phyloP scores from a whole-genome alignment of 2,329 filamentous ascomycete species.

The Biscogniauxia marginata region DNA sequence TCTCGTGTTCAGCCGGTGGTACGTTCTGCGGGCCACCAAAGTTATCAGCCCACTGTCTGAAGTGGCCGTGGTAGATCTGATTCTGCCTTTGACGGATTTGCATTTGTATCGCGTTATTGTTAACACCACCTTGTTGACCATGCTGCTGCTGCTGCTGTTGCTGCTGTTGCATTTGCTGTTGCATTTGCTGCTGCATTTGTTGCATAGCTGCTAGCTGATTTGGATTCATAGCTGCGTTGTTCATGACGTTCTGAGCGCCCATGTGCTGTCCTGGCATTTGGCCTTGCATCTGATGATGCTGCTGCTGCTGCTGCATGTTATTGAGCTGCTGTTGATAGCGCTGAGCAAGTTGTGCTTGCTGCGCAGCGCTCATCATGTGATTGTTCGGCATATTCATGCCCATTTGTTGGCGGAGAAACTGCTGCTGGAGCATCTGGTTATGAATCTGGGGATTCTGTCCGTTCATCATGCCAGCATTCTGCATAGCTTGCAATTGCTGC shows the following conservation, averaged over 20 bases:
- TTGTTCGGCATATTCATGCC: slow-evolving; percentile 37
- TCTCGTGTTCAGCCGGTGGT: slow-evolving; percentile 44
- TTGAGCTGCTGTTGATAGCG: slow-evolving; percentile 35
- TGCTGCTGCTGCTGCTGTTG: slow-evolving; percentile 28
- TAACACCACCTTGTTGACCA: slow-evolving; percentile 9
- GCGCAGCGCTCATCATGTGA: slow-evolving; percentile 37
- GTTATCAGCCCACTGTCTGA: slow-evolving; percentile 35
- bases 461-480: slow-evolving; percentile 31
- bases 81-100: slow-evolving; percentile 38
- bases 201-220: slow-evolving; percentile 32
- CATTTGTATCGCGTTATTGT: slow-evolving; percentile 15
- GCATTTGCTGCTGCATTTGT: slow-evolving; percentile 36
- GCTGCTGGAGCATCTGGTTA: slow-evolving; percentile 43
- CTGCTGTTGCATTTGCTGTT: slow-evolving; percentile 19
- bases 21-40: slow-evolving; percentile 45
- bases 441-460: slow-evolving; percentile 37
- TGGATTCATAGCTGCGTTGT: slow-evolving; percentile 33
- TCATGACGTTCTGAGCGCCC: slow-evolving; percentile 44
- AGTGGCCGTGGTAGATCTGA: slow-evolving; percentile 39
- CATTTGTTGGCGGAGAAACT: slow-evolving; percentile 41
- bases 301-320: slow-evolving; percentile 31
- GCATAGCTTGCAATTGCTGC: slow-evolving; percentile 30
- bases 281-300: slow-evolving; percentile 38
- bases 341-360: slow-evolving; percentile 39
- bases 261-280: slow-evolving; percentile 41